Evolutionary conservation across 306 rosid genomes (phyloP), one percentile per base, ranked within the genome.

Genomic region (Cucurbita maxima): DNA sequence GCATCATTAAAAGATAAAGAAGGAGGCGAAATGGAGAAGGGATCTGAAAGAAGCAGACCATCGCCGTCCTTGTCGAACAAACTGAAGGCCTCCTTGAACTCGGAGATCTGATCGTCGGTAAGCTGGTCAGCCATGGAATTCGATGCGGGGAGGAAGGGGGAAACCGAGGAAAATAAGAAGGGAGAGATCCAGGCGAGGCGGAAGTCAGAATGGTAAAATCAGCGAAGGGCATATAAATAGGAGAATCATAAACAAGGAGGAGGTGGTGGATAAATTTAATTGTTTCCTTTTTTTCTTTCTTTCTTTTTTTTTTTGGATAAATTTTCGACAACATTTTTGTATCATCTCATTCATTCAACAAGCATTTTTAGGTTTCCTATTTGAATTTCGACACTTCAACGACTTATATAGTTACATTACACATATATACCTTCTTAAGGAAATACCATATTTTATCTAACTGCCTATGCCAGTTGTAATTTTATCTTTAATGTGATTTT

Each of bases 31-130:
- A 19, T 30, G 37, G 53, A 37, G 68, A 60, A 15, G 30, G 34
- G 71, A 63, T 63, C 71, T 63, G 56, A 47, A 47, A 68, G 54
- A 25, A 68, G 3, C 73, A 68, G 22, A 68, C 73, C 73, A 47
- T 68, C 73, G 57, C 73, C 73, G 41, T 68, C 73, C 73, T 68
- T 68, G 57, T 68, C 73, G 57, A 68, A 68, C 73, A 68, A 22
- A 53, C 73, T 68, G 57, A 68, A 68, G 40, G 73, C 73, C 73
- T 68, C 73, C 73, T 68, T 68, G 73, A 68, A 68, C 73, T 68
- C 73, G 3, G 72, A 68, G 72, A 67, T 67, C 72, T 67, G 72
- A 44, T 67, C 73, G 20, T 68, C 73, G 20, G 73, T 68, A 15
- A 68, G 73, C 73, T 68, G 73, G 14, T 68, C 73, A 25, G 73